Evolutionary conservation across 306 rosid species (phyloP), one percentile per base, ranked within the genome.

Genomic region (Prunus mume): DNA sequence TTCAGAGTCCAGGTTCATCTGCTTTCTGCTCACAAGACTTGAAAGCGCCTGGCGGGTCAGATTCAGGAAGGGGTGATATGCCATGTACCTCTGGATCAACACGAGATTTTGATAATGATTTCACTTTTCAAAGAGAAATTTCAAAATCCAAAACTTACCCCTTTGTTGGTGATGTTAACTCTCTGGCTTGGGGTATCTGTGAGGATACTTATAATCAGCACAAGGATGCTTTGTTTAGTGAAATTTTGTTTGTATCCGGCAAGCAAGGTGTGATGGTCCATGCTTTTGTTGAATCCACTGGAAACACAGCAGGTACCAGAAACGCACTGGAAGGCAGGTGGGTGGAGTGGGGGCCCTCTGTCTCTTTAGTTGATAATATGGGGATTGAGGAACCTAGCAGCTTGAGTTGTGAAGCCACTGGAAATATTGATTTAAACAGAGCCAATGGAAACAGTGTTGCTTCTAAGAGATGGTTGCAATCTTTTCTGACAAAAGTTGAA

Each of bases 261-360:
- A 85, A 57, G 79, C 83, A 82, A 81, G 98, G 98, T 61, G 88
- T 92, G 65, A 87, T 87, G 17, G 96, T 90, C 47, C 98, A 92
- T 84, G 92, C 92, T 63, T 95, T 95, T 83, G 63, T 81, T 76
- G 81, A 88, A 74, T 77, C 45, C 51, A 74, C 81, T 50, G 65
- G 73, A 79, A 61, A 78, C 52, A 61, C 62, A 72, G 80, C 81
- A 77, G 60, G 62, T 57, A 69, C 62, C 65, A 73, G 80, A 71
- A 77, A 70, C 65, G 83, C 68, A 78, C 34, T 52, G 76, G 86
- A 84, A 74, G 78, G 85, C 46, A 80, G 85, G 85, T 92, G 97
- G 98, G 91, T 92, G 75, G 91, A 90, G 76, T 95, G 97, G 97
- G 91, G 93, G 57, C 90, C 96, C 76, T 66, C 56, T 70, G 83